These are phyloP conservation scores for Penicillium subrubescens DNA, from an alignment of 495 filamentous ascomycete genomes.

Conservation along the genomic window DNA sequence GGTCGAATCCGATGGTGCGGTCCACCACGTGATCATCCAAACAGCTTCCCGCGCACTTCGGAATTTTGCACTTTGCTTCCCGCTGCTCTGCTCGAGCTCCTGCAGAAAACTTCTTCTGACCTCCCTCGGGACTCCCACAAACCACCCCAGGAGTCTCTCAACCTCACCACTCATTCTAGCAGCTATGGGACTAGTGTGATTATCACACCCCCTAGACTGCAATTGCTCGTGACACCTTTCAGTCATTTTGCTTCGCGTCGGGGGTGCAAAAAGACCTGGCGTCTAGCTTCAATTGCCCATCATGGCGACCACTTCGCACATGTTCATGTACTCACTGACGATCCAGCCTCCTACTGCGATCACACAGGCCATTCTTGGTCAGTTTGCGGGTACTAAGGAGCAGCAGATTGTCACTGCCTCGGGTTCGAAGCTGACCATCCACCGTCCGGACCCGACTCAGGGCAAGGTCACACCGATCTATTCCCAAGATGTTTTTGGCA, in stretches of 20 bases:
- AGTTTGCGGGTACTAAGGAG: slow-evolving; percentile 92
- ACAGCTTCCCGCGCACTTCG: slow-evolving; percentile 26
- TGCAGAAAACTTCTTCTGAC: slow-evolving; percentile 3
- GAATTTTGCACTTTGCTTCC: slow-evolving; percentile 36
- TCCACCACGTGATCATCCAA: slow-evolving; percentile 26
- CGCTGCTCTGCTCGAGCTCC: slow-evolving; percentile 5
- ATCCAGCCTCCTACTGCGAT: slow-evolving; percentile 87
- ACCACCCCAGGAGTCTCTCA: slow-evolving; percentile 15
- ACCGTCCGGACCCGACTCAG: slow-evolving; percentile 80
- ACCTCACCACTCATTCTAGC: slow-evolving; percentile 23
- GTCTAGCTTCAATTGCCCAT: slow-evolving; percentile 40
- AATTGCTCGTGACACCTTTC: slow-evolving; percentile 29
- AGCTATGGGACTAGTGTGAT: slow-evolving; percentile 48
- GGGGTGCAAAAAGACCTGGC: slow-evolving; percentile 21
- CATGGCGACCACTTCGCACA: slow-evolving; percentile 96
- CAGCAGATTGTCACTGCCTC: slow-evolving; percentile 96
- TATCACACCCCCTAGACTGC: slow-evolving; percentile 34
- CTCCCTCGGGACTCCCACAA: neutral
- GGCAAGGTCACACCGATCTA: slow-evolving; percentile 83
- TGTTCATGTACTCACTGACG: slow-evolving; percentile 97
- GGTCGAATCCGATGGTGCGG: slow-evolving; percentile 43
- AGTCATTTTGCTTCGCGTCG: slow-evolving; percentile 19
- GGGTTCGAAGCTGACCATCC: slow-evolving; percentile 83
- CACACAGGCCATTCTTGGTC: slow-evolving; percentile 86
- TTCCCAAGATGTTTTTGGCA: slow-evolving; percentile 93